Conservation (phyloP, 371 early-diverging fungal genomes). For the Mucor sp. region DNA sequence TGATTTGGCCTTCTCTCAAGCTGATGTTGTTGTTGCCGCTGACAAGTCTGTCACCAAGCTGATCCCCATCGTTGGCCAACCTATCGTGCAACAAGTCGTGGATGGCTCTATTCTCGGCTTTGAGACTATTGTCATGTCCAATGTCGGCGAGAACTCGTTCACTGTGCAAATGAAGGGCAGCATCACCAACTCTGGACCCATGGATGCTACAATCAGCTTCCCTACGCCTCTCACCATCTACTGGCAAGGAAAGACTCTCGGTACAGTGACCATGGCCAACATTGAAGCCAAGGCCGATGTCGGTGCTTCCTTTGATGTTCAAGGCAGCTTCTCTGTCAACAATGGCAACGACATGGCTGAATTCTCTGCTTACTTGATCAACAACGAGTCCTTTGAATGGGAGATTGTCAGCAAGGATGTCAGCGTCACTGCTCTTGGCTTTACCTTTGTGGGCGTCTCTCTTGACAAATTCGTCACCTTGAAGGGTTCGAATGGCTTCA, state of each 20-base stretch:
- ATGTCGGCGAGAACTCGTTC: constrained; percentile 50
- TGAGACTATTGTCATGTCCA: constrained; percentile 47
- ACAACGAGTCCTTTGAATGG: constrained; percentile 57
- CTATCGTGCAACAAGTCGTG: constrained; percentile 59
- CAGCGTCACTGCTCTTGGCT: constrained; percentile 58
- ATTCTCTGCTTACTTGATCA: constrained; percentile 58
- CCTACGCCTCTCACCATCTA: constrained; percentile 45
- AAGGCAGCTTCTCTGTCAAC: constrained; percentile 47
- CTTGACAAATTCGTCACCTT: constrained; percentile 56
- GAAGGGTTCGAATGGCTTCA: constrained; percentile 54
- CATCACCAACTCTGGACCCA: constrained; percentile 61
- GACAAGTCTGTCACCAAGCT: constrained; percentile 47
- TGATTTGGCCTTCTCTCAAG: constrained; percentile 50
- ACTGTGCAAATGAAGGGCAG: constrained; percentile 56
- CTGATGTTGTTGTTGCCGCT: constrained; percentile 41
- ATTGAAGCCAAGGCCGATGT: constrained; percentile 47
- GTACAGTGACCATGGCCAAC: constrained; percentile 52
- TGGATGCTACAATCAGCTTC: constrained; percentile 61
- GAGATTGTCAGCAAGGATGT: constrained; percentile 50
- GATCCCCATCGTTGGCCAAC: constrained; percentile 60
- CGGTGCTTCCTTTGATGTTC: constrained; percentile 48
- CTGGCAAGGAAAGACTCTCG: constrained; percentile 51
- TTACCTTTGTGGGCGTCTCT: constrained; percentile 51
- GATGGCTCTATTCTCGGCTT: constrained; percentile 53
- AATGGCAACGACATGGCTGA: constrained; percentile 46